Base-by-base conservation (phyloP, 2,329 filamentous ascomycete genomes). In the Penicillium concentricum region DNA sequence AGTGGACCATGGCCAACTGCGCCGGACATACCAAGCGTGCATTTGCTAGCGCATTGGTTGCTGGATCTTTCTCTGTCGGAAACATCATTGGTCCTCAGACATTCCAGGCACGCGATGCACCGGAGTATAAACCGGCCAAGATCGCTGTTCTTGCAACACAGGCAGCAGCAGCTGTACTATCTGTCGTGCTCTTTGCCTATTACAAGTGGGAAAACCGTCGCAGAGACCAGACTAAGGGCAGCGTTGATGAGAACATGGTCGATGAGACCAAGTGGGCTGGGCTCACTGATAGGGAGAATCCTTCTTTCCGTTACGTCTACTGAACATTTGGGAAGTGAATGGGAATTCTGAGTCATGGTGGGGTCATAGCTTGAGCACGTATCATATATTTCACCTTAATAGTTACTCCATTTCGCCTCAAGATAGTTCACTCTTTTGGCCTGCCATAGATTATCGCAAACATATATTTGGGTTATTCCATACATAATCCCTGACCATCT, bases 1-100 rank as follows among this genome's bases (percentile, higher is more conserved):
- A 75, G 10, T 79, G 75, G 76, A 78, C 79, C 12, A 75, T 78
- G 26, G 74, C 72, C 32, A 82, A 82, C 57, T 74, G 77, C 15
- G 79, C 78, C 2, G 79, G 79, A 0, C 76, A 81, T 55, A 79
- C 78, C 3, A 82, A 82, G 64, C 79, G 80, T 49, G 76, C 78
- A 16, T 79, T 79, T 6, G 71, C 76, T 24, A 79, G 78, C 37
- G 79, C 78, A 0, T 61, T 81, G 5, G 69, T 79, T 2, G 72
- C 79, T 10, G 73, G 78, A n/a, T 70, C 71, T 2, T 79, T 78
- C 61, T 74, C 72, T 13, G 65, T 77, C 9, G 76, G 74, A n/a
- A 79, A 79, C 52, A 78, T 80, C 56, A 72, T 80, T 30, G 77
- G 76, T 0, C 76, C 78, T 4, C 76, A 79, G 56, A 78, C 76